Base-by-base conservation (phyloP, 305 asterid genomes). In the Galium porrigens region DNA sequence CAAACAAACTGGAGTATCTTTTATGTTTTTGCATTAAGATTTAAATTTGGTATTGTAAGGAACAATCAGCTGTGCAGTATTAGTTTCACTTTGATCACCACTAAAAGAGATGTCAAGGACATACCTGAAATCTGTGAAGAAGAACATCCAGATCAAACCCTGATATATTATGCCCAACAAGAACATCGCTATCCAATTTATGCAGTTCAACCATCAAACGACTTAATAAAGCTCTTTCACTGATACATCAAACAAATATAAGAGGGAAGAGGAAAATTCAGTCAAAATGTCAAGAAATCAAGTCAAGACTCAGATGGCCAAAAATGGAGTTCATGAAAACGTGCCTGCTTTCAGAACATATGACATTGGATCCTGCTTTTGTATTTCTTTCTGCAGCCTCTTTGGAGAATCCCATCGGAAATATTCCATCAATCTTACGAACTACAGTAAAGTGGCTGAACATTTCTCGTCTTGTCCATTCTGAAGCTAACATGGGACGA, bases 91-190 rank as follows among this genome's bases (percentile, higher is more conserved):
- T 52, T 17, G 29, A 52, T 55, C 46, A 36, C 4, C n/a, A 3
- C 22, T 0, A 37, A 27, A 61, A 61, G 30, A 48, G 4, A 11
- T 37, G 18, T 20, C 10, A 12, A 64, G 17, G 70, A 70, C 58
- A 74, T 74, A 89, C 99, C 97, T 89, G 97, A 73, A 83, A 84
- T 80, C 99, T 87, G 75, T 94, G 97, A 71, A 94, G 95, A 68
- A 94, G 97, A 71, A 94, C 88, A 73, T 94, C 99, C 80, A 94
- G 83, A 80, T 94, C 97, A 85, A 94, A 89, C 72, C 96, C 97
- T 77, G 97, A 94, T 74, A 94, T 94, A 68, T 87, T 86, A 78
- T 94, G 99, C 71, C 99, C 99, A 74, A 89, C 89, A 68, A 89
- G 81, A 78, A 94, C 94, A 76, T 94, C 99, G 33, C 86, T 81